Evolutionary conservation across 2,329 filamentous ascomycete genomes (phyloP).

Genomic region (Microascus cirrosus): DNA sequence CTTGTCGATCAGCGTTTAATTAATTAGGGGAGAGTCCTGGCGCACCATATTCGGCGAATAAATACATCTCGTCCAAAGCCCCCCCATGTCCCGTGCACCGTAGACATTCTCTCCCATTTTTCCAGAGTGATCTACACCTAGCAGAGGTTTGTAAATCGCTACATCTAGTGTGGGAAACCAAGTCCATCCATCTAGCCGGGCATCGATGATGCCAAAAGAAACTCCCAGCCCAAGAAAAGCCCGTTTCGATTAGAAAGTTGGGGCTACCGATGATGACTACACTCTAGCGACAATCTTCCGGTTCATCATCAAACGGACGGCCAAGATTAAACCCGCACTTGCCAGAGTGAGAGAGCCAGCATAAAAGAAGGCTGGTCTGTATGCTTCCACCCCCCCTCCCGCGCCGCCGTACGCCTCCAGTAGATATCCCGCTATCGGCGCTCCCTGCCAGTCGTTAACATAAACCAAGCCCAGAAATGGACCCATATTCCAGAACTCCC

Average conservation of each 20-base stretch:
- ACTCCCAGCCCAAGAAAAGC: no score
- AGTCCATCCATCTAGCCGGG: no score
- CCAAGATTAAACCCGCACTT: constrained; percentile 27
- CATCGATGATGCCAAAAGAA: no score
- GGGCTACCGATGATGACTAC: background rate
- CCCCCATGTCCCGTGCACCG: no score
- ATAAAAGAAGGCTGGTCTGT: constrained; percentile 50
- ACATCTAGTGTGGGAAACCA: no score
- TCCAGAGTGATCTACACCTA: no score
- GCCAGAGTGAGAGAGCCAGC: constrained; percentile 40
- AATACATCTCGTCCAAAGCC: no score
- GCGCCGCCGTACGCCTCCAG: constrained; percentile 41
- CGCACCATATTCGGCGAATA: no score
- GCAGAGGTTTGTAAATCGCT: no score
- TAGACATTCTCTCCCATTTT: no score
- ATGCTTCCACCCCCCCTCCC: constrained; percentile 34
- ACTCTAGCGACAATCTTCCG: constrained; percentile 16
- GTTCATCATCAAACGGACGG: constrained; percentile 30
- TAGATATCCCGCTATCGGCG: constrained; percentile 48
- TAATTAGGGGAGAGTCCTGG: no score
- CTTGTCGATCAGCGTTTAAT: no score
- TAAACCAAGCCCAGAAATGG: background rate
- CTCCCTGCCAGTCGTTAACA: constrained; percentile 21
- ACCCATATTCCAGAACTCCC: background rate
- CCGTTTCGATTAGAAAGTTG: background rate